Evolutionary conservation across 139 green algal genomes (phyloP).

Genomic region (Choricystis sp.): DNA sequence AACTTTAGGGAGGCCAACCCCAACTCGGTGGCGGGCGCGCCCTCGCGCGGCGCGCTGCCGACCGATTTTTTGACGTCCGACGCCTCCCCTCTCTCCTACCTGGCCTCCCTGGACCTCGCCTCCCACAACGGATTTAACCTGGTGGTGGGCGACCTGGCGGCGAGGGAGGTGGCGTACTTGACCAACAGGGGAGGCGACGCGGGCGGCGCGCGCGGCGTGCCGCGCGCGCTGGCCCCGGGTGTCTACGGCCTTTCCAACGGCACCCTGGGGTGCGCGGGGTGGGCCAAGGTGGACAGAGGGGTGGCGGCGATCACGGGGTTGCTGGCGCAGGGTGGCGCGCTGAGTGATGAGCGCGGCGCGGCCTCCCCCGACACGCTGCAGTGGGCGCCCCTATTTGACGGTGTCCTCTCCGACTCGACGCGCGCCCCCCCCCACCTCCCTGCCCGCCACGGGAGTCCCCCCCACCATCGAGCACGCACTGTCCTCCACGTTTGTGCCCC

Average conservation of each 20-base stretch:
- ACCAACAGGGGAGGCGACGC: constrained; percentile 14
- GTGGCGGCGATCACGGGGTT: constrained; percentile 1
- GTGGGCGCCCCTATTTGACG: constrained; percentile 17
- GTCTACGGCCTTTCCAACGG: constrained; percentile 41
- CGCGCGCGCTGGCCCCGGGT: constrained; percentile 8
- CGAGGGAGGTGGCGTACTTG: constrained; percentile 18
- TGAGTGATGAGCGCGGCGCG: too few relatives aligned
- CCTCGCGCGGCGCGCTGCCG: constrained; percentile 29
- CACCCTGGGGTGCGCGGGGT: constrained; percentile 14
- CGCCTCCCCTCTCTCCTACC: constrained; percentile 12
- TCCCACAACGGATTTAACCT: constrained; percentile 41
- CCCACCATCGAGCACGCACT: constrained; percentile 11
- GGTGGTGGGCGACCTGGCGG: constrained; percentile 29
- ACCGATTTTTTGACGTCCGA: constrained; percentile 24
- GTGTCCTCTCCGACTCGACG: constrained; percentile 10
- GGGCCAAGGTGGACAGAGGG: constrained; percentile 31
- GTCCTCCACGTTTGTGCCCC: constrained; percentile 20
- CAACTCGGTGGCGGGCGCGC: neutral
- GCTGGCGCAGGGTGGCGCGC: neutral
- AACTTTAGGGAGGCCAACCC: constrained; percentile 33
- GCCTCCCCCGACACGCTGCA: constrained; percentile 4
- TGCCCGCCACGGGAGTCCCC: constrained; percentile 20
- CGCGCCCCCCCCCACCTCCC: neutral
- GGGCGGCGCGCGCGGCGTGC: neutral
- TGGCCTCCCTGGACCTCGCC: constrained; percentile 10